These are phyloP conservation scores for Populus trichocarpa DNA, from an alignment of 441 rosid genomes.

Conservation along the genomic window DNA sequence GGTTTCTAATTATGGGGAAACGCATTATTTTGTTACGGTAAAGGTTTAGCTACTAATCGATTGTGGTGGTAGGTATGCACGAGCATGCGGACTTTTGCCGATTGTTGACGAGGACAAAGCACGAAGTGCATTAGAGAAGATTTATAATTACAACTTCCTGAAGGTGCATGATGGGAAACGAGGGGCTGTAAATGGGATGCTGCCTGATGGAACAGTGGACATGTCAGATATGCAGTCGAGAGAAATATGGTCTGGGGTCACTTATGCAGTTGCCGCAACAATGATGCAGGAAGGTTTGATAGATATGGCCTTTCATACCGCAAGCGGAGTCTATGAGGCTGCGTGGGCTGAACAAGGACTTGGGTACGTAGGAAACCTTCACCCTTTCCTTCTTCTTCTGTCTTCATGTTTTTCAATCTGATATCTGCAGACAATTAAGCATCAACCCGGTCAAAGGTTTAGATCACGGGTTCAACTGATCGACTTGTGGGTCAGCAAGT, in stretches of 20 bases:
- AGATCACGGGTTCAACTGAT: no score
- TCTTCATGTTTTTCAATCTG: not conserved
- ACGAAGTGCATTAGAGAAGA: conserved; percentile 56
- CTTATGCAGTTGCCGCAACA: conserved; percentile 82
- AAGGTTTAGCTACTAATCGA: not conserved
- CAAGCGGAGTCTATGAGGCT: conserved; percentile 68
- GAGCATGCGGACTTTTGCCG: conserved; percentile 78
- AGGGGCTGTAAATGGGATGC: conserved; percentile 94
- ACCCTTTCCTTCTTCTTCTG: not conserved
- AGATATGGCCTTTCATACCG: conserved; percentile 76
- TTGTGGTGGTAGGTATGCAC: conserved; percentile 57
- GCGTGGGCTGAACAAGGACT: conserved; percentile 83
- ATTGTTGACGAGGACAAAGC: conserved; percentile 70
- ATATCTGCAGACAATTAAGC: not conserved
- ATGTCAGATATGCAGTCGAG: conserved; percentile 76
- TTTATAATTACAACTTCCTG: conserved; percentile 68
- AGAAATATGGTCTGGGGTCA: conserved; percentile 92
- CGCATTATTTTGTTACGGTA: not conserved
- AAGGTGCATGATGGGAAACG: conserved; percentile 75
- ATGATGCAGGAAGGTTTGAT: conserved; percentile 79
- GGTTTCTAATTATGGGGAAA: no score
- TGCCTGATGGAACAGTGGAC: conserved; percentile 78
- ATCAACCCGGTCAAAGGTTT: not conserved
- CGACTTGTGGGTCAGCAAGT: no score
- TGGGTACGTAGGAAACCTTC: conserved; percentile 45